Evolutionary conservation across 2,329 filamentous ascomycete species (phyloP).

Genomic region (Trichoderma semiorbis): DNA sequence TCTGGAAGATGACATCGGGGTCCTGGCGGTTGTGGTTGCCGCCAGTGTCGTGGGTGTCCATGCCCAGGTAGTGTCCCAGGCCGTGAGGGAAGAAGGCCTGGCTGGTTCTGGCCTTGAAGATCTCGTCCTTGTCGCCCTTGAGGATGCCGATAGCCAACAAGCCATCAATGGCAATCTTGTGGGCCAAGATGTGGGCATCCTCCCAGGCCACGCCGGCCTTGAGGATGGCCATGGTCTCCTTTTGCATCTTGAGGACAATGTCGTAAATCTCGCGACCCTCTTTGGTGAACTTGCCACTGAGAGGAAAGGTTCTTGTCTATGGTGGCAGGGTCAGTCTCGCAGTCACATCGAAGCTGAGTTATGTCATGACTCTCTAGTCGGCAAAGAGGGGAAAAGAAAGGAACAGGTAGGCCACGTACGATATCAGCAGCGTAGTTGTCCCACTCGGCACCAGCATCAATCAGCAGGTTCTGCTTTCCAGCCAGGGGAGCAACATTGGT

Average conservation of each 20-base stretch:
- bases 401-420: constrained; percentile 34
- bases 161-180: constrained; percentile 77
- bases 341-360: neutral
- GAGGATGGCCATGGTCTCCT: constrained; percentile 68
- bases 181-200: constrained; percentile 74
- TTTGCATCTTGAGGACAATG: constrained; percentile 84
- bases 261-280: constrained; percentile 75
- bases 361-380: neutral
- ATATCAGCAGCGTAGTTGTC: constrained; percentile 68
- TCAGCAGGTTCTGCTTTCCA: constrained; percentile 72
- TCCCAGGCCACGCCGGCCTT: constrained; percentile 77
- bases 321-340: neutral
- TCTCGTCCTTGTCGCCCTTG: constrained; percentile 63
- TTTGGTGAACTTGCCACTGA: constrained; percentile 65
- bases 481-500: constrained; percentile 68
- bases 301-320: constrained; percentile 81
- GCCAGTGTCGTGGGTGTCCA: constrained; percentile 88
- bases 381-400: neutral
- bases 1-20: constrained; percentile 78
- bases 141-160: constrained; percentile 74
- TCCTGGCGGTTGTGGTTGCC: constrained; percentile 77
- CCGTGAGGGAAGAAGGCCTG: constrained; percentile 91
- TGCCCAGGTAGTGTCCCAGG: constrained; percentile 83
- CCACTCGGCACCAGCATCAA: constrained; percentile 82
- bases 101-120: constrained; percentile 75